Evolutionary conservation across 78 protist species (phyloP), one percentile per base, ranked within the genome.

Genomic region (Isochrysis galbana): DNA sequence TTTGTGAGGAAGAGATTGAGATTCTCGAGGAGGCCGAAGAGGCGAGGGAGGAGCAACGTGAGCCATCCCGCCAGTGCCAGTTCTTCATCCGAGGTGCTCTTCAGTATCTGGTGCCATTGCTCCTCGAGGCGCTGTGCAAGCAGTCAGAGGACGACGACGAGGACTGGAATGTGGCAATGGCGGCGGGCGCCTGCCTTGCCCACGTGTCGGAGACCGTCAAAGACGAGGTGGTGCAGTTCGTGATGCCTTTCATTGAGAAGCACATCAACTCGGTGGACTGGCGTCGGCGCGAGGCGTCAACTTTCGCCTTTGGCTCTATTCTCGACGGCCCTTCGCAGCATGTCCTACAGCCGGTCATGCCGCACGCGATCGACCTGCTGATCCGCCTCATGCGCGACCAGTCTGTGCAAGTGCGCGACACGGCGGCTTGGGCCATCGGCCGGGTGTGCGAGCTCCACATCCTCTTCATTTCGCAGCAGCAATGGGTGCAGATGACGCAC

Each of bases 371-470:
- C n/a, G 47, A 77, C 47, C 2, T 39, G 84, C 32, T 97, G 55
- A 22, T 95, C 38, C 32, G 17, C 47, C 51, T 69, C n/a, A 70
- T 97, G 95, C 46, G 67, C 39, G 95, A 95, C 69, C 23, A 32
- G 41, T 5, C 48, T 29, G 84, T 38, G 2, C 88, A 78, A 47
- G 98, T 98, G 11, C 34, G 44, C n/a, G 98, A 98, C 67, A 95
- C 98, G 0, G 93, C 98, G 0, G 96, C 96, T 2, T 98, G 98
- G 98, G 91, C 97, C 34, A 39, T 98, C 80, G 98, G 97, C 36
- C 93, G 95, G 55, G 78, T 97, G 46, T 96, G 96, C 95, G 91
- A 92, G 89, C 87, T 54, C 82, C 91, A 38, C 69, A 90, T 51
- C 83, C 47, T 2, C 22, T 0, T 38, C 38, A n/a, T 92, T 47